Conservation (phyloP, 1,139 yeast species). For the Sugiyamaella neomexicana region DNA sequence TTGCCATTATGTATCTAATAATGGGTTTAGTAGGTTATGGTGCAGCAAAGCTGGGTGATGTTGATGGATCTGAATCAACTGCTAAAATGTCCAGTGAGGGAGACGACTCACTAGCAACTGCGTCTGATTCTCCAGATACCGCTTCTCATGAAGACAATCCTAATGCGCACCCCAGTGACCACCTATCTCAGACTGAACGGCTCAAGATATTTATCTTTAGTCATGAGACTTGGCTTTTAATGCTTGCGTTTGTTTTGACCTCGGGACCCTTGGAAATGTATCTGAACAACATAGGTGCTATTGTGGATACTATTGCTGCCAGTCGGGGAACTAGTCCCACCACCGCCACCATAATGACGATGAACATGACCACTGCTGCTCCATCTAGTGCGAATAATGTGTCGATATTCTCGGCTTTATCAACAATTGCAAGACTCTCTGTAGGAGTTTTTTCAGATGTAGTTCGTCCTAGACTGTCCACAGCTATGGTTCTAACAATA, state of each 20-base stretch:
- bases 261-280: slow-evolving; percentile 89
- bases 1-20: slow-evolving; percentile 48
- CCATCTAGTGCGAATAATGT: slow-evolving; percentile 49
- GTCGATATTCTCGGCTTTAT: slow-evolving; percentile 54
- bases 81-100: slow-evolving; percentile 20
- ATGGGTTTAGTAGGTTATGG: slow-evolving; percentile 33
- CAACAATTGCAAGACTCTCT: slow-evolving; percentile 63
- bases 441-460: slow-evolving; percentile 69
- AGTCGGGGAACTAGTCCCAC: slow-evolving; percentile 22
- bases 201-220: slow-evolving; percentile 57
- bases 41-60: slow-evolving; percentile 30
- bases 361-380: too few relatives aligned
- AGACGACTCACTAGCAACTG: slow-evolving; percentile 10
- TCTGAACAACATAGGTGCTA: slow-evolving; percentile 77
- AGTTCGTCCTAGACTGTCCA: slow-evolving; percentile 32
- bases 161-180: slow-evolving; percentile 42
- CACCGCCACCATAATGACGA: neutral
- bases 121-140: slow-evolving; percentile 7
- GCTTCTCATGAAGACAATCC: slow-evolving; percentile 29
- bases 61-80: slow-evolving; percentile 20
- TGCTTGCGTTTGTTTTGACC: slow-evolving; percentile 62
- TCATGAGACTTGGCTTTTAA: slow-evolving; percentile 63
- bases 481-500: slow-evolving; percentile 35
- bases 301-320: slow-evolving; percentile 40
- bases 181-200: slow-evolving; percentile 51